Base-by-base conservation (phyloP, 768 basidiomycete genomes). In the Podaxis sp. region DNA sequence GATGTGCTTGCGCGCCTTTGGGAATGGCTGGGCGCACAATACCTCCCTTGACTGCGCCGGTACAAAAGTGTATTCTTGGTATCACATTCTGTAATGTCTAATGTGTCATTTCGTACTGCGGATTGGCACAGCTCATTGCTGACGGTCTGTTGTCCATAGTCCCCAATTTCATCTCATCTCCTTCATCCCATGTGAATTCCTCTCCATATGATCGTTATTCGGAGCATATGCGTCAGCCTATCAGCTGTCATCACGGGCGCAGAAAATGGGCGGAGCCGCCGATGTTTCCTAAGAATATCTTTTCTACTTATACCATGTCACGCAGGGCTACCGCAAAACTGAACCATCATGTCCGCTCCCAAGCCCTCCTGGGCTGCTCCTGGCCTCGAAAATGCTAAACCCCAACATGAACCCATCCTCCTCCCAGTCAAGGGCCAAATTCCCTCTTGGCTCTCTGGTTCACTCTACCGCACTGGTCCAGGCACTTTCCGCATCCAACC, bases 1-100 rank as follows among this genome's bases (percentile, higher is more conserved):
- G 24, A 46, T 51, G 0, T 36, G 2, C 22, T 19, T 59, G 22
- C 13, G 12, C 49, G 12, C 15, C 19, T 26, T 39, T 9, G 44
- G 30, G n/a, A 33, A 9, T 38, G 48, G n/a, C 30, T 22, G 36
- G 30, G 30, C 30, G 48, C 46, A n/a, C 33, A 49, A 33, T 8
- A 28, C 28, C 4, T 28, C 28, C 4, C 4, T 28, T 19, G 44
- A 36, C 38, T 57, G 26, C 26, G 26, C 40, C 28, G 38, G 38
- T 61, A 60, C 59, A 60, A 60, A 39, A 38, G 13, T 60, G 59
- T 60, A 60, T 26, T 46, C 42, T 46, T 57, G 56, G 42, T 57
- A 28, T 57, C 36, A 9, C 36, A 26, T 60, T 11, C 33, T 60
- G 59, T 60, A 60, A 60, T 11, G 57, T 51, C 33, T 51, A 36